Evolutionary conservation across 495 filamentous ascomycete species (phyloP), one percentile per base, ranked within the genome.

Genomic region (Penicillium parvum): DNA sequence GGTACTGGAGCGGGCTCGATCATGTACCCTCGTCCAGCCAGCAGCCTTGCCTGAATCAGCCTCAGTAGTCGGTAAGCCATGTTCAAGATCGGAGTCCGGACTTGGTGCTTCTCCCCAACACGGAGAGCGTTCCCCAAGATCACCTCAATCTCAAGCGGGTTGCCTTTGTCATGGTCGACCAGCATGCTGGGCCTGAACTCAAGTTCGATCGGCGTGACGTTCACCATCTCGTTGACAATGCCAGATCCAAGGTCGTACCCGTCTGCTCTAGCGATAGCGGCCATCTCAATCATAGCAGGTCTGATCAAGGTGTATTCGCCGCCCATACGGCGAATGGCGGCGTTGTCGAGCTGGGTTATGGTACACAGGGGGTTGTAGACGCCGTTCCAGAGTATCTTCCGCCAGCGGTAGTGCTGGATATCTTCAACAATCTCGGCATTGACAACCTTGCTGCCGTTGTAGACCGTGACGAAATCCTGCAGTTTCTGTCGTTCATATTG

Each of bases 211-310:
- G 50, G 50, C 5, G 41, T 45, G 5, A 7, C 18, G 9, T 49
- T 21, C 0, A 50, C 26, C 25, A 49, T 38, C n/a, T 45, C 40
- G 7, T 53, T 37, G 15, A 53, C 37, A 21, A 53, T 46, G 0
- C 20, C 22, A 0, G 30, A 25, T 11, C 40, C 37, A 3, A 53
- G 40, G 18, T 45, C 43, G 21, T 54, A 46, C 3, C 51, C 52
- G 29, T 47, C 54, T 4, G 47, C 43, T 25, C 42, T 36, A 3
- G 41, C 47, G 20, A 44, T 46, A 1, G 25, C 19, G 0, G 21
- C 37, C 40, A 57, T 54, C 39, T 54, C 54, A 12, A n/a, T 18
- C 54, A 57, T 54, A 16, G 23, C 50, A 18, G 43, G 54, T 42
- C 42, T 47, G 17, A 49, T 43, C 15, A 51, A 12, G 15, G 43